Evolutionary conservation across 108 stramenopile genomes (phyloP), one percentile per base, ranked within the genome.

Genomic region (Cafeteria roenbergensis): DNA sequence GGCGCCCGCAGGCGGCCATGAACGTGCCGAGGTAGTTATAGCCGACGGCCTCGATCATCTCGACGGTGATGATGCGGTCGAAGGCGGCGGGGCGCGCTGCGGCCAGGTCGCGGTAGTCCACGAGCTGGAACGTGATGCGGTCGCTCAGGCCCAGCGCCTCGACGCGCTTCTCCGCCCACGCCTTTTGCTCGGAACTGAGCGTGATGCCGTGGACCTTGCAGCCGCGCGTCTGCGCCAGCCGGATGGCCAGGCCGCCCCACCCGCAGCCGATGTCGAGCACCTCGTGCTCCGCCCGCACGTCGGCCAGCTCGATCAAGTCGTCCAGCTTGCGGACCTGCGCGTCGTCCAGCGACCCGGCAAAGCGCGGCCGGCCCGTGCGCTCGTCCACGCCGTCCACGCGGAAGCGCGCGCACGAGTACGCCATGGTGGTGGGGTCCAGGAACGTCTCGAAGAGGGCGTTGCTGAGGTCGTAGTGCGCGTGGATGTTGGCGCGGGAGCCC

Each of bases 41-140:
- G 27, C 95, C 95, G 8, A 97, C 95, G 31, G 93, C 95, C 64
- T 97, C 95, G 67, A 97, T 91, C 93, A 97, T 97, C 69, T 97
- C 95, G 69, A 90, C 90, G 55, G 86, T 86, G 1, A 97, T 71
- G 52, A 94, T 87, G 51, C 92, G 85, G 78, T 94, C 93, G 66
- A 92, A 94, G 51, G 55, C 53, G 25, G 73, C 74, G 0, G 72
- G 38, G 20, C 77, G 57, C 33, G 82, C 67, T 42, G 31, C 52
- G 27, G 86, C 84, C 73, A 90, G 86, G 21, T 80, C 82, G 1
- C 92, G 84, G 72, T 93, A 93, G 80, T 95, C 94, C 31, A 88
- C 73, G 32, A 93, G 84, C 75, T 91, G 89, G 67, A 93, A 89
- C 24, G 78, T 78, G 51, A 93, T 82, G 54, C 90, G 80, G 66